Base-by-base conservation (phyloP, 129 eudicot genomes). In the Scalesia atractyloides region DNA sequence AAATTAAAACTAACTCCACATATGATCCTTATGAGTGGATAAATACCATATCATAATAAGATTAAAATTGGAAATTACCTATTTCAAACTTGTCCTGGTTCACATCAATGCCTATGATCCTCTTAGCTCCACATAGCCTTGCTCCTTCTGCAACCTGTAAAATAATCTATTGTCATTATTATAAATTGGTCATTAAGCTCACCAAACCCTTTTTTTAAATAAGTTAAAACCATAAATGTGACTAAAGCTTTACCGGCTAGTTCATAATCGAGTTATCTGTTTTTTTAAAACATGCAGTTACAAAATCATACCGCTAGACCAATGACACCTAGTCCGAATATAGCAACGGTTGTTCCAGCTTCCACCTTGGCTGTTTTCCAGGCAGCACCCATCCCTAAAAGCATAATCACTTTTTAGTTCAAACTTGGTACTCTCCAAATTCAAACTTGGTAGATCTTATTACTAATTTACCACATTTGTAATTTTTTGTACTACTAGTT, bases 321-420 rank as follows among this genome's bases (percentile, higher is more conserved):
- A 70, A 94, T 79, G 39, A 81, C 85, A 33, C 99, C 96, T 1
- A 90, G 84, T 4, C 99, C 99, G 74, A 90, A 86, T 73, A 94
- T 88, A 37, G 86, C 96, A 75, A 94, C 94, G 6, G 96, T 87
- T 44, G 99, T 79, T 61, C 99, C 99, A 62, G 75, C 36, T 81
- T 90, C 94, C 57, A 94, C 97, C 46, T 86, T 76, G 63, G 97
- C 99, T 22, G 88, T 72, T 87, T 73, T 94, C 86, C 86, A 86
- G 3, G 99, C 97, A 68, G 99, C 96, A 75, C 99, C 99, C 33
- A 94, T 84, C 26, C 99, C 99, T 94, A 81, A 79, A 85, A 56
- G 64, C 46, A 49, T 50, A 11, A 57, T 36, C 63, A 41, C 18
- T 22, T 54, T 26, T 18, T 9, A 17, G 14, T 34, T 62, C 65